phyloP scores from a whole-genome alignment of 2,329 filamentous ascomycete species.

The Beauveria sp. region DNA sequence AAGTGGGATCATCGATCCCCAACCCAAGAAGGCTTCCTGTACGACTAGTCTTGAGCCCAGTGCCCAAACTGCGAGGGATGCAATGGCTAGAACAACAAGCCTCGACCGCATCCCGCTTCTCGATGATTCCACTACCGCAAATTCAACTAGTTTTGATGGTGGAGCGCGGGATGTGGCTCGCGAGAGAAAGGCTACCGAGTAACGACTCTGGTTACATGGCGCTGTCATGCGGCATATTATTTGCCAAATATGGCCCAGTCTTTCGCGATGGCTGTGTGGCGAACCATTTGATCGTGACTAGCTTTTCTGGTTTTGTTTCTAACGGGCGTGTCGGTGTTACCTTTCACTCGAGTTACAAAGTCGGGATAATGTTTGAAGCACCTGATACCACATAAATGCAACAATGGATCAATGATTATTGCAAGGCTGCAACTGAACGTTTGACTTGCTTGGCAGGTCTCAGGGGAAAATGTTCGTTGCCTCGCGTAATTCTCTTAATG shows the following conservation, averaged over 20 bases:
- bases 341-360: not conserved
- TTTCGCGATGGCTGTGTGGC: not conserved
- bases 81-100: constrained; percentile 19
- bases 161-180: constrained; percentile 38
- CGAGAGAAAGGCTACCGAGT: constrained; percentile 34
- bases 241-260: not conserved
- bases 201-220: not conserved
- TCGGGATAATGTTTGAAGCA: not conserved
- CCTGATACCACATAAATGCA: constrained; percentile 7
- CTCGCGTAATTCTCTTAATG: not conserved
- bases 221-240: not conserved
- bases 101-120: constrained; percentile 53
- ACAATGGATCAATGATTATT: not conserved
- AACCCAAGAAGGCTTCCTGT: not conserved
- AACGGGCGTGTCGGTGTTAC: not conserved
- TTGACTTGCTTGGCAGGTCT: not conserved
- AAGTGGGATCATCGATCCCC: not conserved
- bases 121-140: constrained; percentile 32
- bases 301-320: not conserved
- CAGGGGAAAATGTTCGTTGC: not conserved
- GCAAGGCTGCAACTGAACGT: not conserved
- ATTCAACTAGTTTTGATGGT: constrained; percentile 35
- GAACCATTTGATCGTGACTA: not conserved
- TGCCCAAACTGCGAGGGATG: constrained; percentile 12
- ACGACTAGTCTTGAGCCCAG: constrained; percentile 8